Base-by-base conservation (phyloP, 2,329 filamentous ascomycete genomes). In the Monosporascus sp. region DNA sequence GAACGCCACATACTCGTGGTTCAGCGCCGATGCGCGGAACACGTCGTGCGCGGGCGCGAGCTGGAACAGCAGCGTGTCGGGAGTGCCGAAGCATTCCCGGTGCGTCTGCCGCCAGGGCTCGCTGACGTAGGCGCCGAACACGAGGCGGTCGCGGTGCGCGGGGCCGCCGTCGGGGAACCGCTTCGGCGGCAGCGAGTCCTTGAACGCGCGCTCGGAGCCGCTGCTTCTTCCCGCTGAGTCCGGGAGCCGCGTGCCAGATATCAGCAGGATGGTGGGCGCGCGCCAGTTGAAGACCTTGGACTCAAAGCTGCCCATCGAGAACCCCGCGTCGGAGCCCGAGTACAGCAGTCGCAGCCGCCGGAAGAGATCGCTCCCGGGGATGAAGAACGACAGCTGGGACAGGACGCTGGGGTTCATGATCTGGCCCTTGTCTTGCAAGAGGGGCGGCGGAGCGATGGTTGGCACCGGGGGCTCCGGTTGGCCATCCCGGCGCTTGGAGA, bases 301-400 rank as follows among this genome's bases (percentile, higher is more conserved):
- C 64, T 90, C 85, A 57, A 90, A 90, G 51, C 84, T 86, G 22
- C 87, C 86, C 82, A 90, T 86, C 20, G 85, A 89, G 68, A 90
- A 91, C 5, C 88, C 88, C 14, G 85, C 82, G 25, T 83, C 80
- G 47, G 80, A 83, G 5, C 87, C 88, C 1, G 84, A 85, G 64
- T 90, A 91, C 0, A 91, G 73, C 2, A 83, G 76, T 1, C 85
- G 80, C 2, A 90, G 73, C 3, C 82, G 76, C 11, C 82, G 75
- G 65, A 90, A 90, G 5, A 91, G 74, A 2, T 79, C 77, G 5
- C 74, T 74, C 6, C 84, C 82, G 2, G 82, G 81, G 27, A 91
- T 75, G 64, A 90, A 90, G 62, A 90, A 85, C 0, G 88, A 89
- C 3, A 91, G 72, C 62, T 91, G 88, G 2, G 81, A 85, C 1